Percentiles rank a stretch among this genome's conserved stretches.
These are phyloP conservation scores for Populus deltoides DNA, from an alignment of 345 rosid genomes.

Conservation along the genomic window DNA sequence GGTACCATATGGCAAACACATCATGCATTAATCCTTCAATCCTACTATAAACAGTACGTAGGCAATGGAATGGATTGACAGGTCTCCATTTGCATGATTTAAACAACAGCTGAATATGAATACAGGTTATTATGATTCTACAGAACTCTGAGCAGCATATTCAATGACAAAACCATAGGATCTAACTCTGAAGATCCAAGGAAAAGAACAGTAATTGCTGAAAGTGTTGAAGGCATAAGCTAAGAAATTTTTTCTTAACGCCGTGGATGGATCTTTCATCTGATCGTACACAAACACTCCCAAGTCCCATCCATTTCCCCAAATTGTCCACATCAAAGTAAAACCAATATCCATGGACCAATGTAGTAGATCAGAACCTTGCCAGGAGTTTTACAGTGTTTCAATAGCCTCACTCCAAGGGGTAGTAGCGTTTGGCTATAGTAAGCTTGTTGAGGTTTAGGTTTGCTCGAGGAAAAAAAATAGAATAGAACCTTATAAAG, in stretches of 20 bases:
- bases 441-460: not conserved
- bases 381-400: not conserved
- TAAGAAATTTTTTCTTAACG: not conserved
- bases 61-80: not conserved
- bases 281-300: not conserved
- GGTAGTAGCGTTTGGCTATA: not conserved
- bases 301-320: not conserved
- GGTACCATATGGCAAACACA: not conserved
- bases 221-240: not conserved
- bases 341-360: not conserved
- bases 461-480: not conserved
- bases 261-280: not conserved
- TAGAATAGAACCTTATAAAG: not conserved
- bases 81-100: not conserved
- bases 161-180: no score
- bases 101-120: no score
- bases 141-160: not conserved
- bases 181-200: not conserved
- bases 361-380: not conserved
- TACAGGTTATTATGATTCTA: not conserved
- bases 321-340: not conserved
- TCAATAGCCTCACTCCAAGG: not conserved
- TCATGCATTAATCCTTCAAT: not conserved
- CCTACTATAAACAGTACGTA: not conserved
- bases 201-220: no score